phyloP scores from a whole-genome alignment of 805 yeast genomes.

The Candida sanyiensis region DNA sequence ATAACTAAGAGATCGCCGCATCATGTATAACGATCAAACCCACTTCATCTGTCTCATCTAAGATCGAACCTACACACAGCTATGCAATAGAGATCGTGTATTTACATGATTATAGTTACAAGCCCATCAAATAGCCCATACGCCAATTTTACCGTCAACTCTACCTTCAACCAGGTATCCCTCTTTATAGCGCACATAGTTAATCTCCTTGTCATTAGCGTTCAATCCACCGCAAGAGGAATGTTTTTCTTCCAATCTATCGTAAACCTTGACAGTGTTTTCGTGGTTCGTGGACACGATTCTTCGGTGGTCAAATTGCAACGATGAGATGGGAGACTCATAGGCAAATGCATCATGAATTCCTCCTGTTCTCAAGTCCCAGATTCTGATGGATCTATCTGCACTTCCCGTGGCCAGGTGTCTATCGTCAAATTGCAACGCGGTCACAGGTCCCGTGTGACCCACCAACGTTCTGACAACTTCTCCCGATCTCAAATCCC shows the following conservation, averaged over 20 bases:
- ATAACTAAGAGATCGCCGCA: background rate
- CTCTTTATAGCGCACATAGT: conserved; percentile 46
- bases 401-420: conserved; percentile 57
- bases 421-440: conserved; percentile 62
- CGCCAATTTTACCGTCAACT: conserved; percentile 50
- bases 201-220: conserved; percentile 29
- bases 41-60: background rate
- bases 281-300: conserved; percentile 51
- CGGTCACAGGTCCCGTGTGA: conserved; percentile 63
- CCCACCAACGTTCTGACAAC: conserved; percentile 57
- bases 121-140: conserved; percentile 48
- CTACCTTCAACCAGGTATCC: conserved; percentile 67
- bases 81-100: background rate
- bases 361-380: conserved; percentile 70
- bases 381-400: conserved; percentile 58
- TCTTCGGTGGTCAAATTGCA: conserved; percentile 54
- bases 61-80: background rate
- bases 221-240: conserved; percentile 44
- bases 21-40: too few species aligned
- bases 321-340: conserved; percentile 46
- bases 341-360: conserved; percentile 57
- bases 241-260: conserved; percentile 48
- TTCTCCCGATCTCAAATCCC: conserved; percentile 72
- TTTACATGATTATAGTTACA: background rate
- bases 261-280: conserved; percentile 48